Percentiles rank a stretch among this genome's conserved stretches.
Conservation (phyloP, 192 early-diverging fungal species). For the Pilobolus umbonatus region DNA sequence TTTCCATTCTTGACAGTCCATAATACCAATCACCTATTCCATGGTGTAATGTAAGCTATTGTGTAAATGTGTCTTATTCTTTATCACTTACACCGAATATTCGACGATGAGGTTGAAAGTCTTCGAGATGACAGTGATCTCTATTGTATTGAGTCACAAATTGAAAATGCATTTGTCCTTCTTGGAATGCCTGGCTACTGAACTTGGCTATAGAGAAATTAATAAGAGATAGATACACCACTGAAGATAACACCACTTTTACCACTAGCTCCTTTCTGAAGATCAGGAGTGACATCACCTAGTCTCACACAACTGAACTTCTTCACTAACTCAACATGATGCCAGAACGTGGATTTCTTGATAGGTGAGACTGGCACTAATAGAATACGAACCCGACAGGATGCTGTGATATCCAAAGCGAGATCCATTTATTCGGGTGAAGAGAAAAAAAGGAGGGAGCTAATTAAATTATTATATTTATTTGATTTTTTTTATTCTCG, state of each 20-base stretch:
- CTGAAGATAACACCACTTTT: background rate
- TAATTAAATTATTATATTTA: no score
- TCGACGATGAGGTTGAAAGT: slow-evolving; percentile 69
- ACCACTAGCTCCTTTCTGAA: slow-evolving; percentile 36
- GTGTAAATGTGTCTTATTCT: background rate
- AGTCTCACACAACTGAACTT: slow-evolving; percentile 59
- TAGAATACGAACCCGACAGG: slow-evolving; percentile 57
- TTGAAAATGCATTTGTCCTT: slow-evolving; percentile 68
- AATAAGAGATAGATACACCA: background rate
- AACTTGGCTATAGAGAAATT: slow-evolving; percentile 41
- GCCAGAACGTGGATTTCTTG: slow-evolving; percentile 56
- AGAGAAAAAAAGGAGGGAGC: background rate
- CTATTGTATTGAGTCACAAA: slow-evolving; percentile 51
- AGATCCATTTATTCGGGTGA: slow-evolving; percentile 20
- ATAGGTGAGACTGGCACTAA: slow-evolving; percentile 69
- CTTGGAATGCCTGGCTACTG: slow-evolving; percentile 51
- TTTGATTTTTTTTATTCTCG: no score
- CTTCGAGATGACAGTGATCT: slow-evolving; percentile 66
- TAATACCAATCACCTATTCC: slow-evolving; percentile 71
- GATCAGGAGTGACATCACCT: slow-evolving; percentile 66
- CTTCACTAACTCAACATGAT: slow-evolving; percentile 59
- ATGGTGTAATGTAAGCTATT: background rate
- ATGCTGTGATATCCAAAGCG: slow-evolving; percentile 46
- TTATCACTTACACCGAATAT: slow-evolving; percentile 59
- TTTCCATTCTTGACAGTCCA: slow-evolving; percentile 70